A percentile compares a stretch with the other conserved stretches of the same genome.
Evolutionary conservation across 768 basidiomycete species (phyloP).

Genomic region (Leccinum arenicola): DNA sequence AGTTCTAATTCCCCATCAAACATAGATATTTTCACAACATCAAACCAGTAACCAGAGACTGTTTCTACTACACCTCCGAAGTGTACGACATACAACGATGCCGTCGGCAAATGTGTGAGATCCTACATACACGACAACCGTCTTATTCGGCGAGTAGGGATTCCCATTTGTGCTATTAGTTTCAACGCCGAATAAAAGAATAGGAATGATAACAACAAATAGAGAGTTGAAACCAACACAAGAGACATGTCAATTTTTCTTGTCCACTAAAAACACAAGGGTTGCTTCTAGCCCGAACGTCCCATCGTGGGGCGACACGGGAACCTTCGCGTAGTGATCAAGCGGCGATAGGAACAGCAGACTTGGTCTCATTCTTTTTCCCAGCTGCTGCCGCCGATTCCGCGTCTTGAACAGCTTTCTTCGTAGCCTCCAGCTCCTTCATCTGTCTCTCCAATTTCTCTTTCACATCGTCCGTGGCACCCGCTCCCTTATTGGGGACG

Average conservation of each 20-base stretch:
- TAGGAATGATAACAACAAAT: conserved; percentile 20
- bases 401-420: conserved; percentile 65
- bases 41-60: background rate
- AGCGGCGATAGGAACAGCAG: conserved; percentile 41
- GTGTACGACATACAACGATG: conserved; percentile 13
- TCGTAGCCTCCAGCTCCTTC: conserved; percentile 67
- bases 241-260: conserved; percentile 16
- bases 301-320: background rate
- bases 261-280: conserved; percentile 7
- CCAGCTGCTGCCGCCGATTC: conserved; percentile 55
- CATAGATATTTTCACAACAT: too few species aligned
- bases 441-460: conserved; percentile 50
- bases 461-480: conserved; percentile 36
- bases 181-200: background rate
- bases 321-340: conserved; percentile 6
- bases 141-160: conserved; percentile 10
- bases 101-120: conserved; percentile 12
- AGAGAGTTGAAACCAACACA: conserved; percentile 14
- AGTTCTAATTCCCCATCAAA: background rate
- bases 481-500: conserved; percentile 27
- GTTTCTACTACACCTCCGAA: conserved; percentile 16
- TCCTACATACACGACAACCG: conserved; percentile 22
- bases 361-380: conserved; percentile 57
- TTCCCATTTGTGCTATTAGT: conserved; percentile 15
- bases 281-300: conserved; percentile 12